Evolutionary conservation across 805 yeast genomes (phyloP).

Genomic region (Saccharomycopsis javanensis): DNA sequence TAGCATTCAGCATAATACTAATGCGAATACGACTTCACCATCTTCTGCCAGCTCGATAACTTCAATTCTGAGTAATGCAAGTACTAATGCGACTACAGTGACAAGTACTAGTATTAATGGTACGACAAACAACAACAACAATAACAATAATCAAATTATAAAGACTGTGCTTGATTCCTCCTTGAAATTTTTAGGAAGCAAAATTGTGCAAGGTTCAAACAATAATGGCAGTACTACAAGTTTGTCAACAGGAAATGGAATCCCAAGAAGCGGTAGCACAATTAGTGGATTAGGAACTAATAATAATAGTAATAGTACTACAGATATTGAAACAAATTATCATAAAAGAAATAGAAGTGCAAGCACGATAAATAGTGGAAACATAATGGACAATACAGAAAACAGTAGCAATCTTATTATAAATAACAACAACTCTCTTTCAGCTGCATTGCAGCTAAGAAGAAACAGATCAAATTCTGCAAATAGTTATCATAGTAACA

Average conservation of each 20-base stretch:
- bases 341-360: background rate
- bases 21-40: background rate
- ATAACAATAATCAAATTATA: background rate
- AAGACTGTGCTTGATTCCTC: conserved; percentile 14
- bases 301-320: background rate
- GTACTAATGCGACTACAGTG: background rate
- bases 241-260: background rate
- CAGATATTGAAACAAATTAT: background rate
- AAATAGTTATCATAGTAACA: conserved; percentile 3
- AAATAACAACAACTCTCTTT: background rate
- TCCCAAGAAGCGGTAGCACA: background rate
- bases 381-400: background rate
- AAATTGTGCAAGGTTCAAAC: background rate
- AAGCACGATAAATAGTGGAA: background rate
- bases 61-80: background rate
- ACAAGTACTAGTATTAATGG: background rate
- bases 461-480: conserved; percentile 14
- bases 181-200: conserved; percentile 15
- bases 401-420: background rate
- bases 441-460: background rate
- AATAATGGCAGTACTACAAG: background rate
- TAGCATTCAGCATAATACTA: background rate
- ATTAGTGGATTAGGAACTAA: background rate
- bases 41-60: background rate
- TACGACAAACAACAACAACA: background rate